phyloP scores from a whole-genome alignment of 1,139 yeast species.

The Saccharomyces hybrid region DNA sequence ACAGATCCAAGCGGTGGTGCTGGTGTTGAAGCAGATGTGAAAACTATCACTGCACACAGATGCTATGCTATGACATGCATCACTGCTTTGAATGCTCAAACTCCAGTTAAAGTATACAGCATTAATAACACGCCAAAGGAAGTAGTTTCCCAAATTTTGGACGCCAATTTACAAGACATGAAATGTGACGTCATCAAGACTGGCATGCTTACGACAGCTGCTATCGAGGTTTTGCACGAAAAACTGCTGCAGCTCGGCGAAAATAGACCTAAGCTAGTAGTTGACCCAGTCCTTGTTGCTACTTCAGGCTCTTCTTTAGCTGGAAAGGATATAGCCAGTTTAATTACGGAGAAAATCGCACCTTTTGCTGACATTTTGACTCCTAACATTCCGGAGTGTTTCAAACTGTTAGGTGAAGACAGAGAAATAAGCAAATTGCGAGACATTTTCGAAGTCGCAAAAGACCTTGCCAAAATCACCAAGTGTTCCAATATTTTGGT shows the following conservation, averaged over 20 bases:
- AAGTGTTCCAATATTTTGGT: constrained; percentile 52
- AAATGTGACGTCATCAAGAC: constrained; percentile 68
- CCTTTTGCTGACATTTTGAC: constrained; percentile 56
- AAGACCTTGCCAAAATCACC: constrained; percentile 36
- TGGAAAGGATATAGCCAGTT: constrained; percentile 39
- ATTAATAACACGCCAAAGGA: constrained; percentile 43
- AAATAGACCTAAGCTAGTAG: constrained; percentile 38
- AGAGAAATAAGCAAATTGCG: constrained; percentile 28
- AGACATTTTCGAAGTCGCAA: constrained; percentile 40
- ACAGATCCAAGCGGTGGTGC: constrained; percentile 94
- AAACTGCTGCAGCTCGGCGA: constrained; percentile 35
- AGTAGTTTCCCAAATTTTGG: constrained; percentile 42
- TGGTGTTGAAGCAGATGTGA: constrained; percentile 88
- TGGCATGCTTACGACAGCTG: constrained; percentile 64
- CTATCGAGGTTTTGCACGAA: constrained; percentile 43
- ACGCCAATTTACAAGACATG: constrained; percentile 57
- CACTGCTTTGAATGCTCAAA: constrained; percentile 80
- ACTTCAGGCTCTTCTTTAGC: constrained; percentile 64
- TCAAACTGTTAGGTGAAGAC: constrained; percentile 23
- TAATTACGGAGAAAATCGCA: constrained; percentile 41
- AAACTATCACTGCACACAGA: constrained; percentile 70
- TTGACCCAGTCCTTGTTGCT: constrained; percentile 81
- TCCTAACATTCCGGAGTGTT: constrained; percentile 73
- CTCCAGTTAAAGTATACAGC: constrained; percentile 52
- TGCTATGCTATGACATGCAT: constrained; percentile 80